A percentile compares a stretch with the other conserved stretches of the same genome.
Conservation (phyloP, 257 asterid genomes). For the Catharanthus roseus region DNA sequence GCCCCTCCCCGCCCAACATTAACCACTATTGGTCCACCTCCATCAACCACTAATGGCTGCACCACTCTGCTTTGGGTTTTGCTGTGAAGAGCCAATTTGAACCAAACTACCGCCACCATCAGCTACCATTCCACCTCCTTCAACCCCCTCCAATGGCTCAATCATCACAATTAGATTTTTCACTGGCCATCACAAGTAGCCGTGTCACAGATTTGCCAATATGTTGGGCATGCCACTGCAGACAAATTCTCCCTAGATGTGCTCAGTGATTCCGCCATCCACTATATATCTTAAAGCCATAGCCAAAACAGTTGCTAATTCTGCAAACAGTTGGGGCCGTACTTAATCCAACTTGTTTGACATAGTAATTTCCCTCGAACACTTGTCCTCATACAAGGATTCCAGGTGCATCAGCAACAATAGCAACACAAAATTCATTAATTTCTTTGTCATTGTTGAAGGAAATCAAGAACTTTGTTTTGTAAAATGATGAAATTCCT, state of each 20-base stretch:
- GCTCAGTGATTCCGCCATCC: slow-evolving; percentile 44
- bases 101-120: neutral
- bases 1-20: too few relatives aligned
- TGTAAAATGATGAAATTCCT: slow-evolving; percentile 37
- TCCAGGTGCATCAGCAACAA: slow-evolving; percentile 22
- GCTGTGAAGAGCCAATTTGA: too few relatives aligned
- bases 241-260: slow-evolving; percentile 33
- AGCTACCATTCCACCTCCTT: neutral
- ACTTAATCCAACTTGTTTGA: slow-evolving; percentile 45
- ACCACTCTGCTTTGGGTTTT: too few relatives aligned
- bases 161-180: slow-evolving; percentile 26
- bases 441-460: slow-evolving; percentile 33
- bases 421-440: slow-evolving; percentile 7
- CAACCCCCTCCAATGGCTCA: neutral
- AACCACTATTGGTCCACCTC: too few relatives aligned
- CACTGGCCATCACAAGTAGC: slow-evolving; percentile 35
- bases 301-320: slow-evolving; percentile 36
- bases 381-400: slow-evolving; percentile 43
- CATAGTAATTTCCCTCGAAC: slow-evolving; percentile 41
- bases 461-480: slow-evolving; percentile 29
- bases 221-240: slow-evolving; percentile 43
- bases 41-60: too few relatives aligned
- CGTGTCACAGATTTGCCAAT: slow-evolving; percentile 50
- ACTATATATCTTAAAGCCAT: slow-evolving; percentile 37
- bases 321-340: slow-evolving; percentile 48